Conservation (phyloP, 441 rosid species). For the Erodium trifolium region DNA sequence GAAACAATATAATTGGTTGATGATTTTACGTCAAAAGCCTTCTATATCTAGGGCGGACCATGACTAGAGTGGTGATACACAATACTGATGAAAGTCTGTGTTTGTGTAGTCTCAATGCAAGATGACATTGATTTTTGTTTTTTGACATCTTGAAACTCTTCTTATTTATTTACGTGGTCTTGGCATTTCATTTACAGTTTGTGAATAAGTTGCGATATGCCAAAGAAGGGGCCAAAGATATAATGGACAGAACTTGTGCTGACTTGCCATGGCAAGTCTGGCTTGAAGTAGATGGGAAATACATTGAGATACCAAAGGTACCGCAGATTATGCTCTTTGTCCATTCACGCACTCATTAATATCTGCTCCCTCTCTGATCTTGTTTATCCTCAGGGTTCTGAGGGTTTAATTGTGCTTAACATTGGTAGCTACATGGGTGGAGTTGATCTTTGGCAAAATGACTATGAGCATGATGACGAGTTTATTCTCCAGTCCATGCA, state of each 20-base stretch:
- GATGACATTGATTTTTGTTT: not conserved
- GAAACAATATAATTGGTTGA: constrained; percentile 1
- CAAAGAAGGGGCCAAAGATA: constrained; percentile 67
- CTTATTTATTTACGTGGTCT: not conserved
- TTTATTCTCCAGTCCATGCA: constrained; percentile 52
- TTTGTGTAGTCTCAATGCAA: not conserved
- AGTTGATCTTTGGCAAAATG: constrained; percentile 72
- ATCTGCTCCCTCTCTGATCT: constrained; percentile 6
- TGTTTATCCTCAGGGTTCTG: constrained; percentile 40
- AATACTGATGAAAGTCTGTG: not conserved
- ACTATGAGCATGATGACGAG: constrained; percentile 51
- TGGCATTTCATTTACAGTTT: constrained; percentile 34
- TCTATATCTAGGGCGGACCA: not conserved
- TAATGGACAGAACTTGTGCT: constrained; percentile 70
- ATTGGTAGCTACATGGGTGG: constrained; percentile 79
- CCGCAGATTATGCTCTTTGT: not conserved
- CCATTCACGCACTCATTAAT: not conserved
- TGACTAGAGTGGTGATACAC: constrained; percentile 2
- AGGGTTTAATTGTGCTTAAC: constrained; percentile 61
- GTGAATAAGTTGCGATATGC: constrained; percentile 67
- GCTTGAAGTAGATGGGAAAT: constrained; percentile 71
- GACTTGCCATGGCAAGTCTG: constrained; percentile 69
- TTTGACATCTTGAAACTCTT: not conserved
- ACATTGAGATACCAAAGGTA: constrained; percentile 59
- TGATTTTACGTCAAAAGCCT: not conserved